phyloP scores from a whole-genome alignment of 2,329 filamentous ascomycete species.

The Arthroderma sp. region DNA sequence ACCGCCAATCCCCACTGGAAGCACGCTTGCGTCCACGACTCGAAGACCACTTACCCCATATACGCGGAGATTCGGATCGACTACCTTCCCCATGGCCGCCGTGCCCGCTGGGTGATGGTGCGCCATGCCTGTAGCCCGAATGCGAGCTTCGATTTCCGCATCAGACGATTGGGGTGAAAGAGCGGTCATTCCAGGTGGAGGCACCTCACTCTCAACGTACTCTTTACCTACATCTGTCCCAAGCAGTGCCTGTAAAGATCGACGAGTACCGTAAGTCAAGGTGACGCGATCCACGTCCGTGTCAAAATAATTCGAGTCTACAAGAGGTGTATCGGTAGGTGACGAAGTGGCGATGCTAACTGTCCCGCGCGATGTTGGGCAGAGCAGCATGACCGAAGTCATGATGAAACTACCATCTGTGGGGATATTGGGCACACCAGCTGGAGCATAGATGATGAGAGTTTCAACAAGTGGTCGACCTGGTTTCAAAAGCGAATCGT shows the following conservation, averaged over 20 bases:
- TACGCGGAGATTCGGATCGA: conserved; percentile 11
- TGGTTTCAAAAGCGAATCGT: conserved; percentile 2
- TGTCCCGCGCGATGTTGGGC: conserved; percentile 14
- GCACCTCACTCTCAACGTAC: conserved; percentile 12
- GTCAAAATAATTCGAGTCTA: conserved; percentile 21
- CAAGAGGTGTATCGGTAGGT: conserved; percentile 12
- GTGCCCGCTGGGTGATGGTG: conserved; percentile 14
- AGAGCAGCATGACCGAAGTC: conserved; percentile 12
- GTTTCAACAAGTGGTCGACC: conserved; percentile 10
- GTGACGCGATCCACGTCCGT: conserved; percentile 16
- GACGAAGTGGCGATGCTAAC: conserved; percentile 11
- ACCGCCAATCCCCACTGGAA: conserved; percentile 11
- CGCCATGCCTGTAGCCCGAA: conserved; percentile 6
- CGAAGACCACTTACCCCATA: conserved; percentile 13
- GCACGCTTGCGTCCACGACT: conserved; percentile 17
- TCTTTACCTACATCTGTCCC: conserved; percentile 9
- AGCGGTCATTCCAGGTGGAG: conserved; percentile 7
- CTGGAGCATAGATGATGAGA: conserved; percentile 16
- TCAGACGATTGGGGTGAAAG: conserved; percentile 10
- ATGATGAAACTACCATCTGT: conserved; percentile 16
- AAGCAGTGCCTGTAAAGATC: conserved; percentile 8
- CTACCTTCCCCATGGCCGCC: conserved; percentile 10
- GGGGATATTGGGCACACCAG: conserved; percentile 10
- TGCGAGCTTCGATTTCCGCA: conserved; percentile 14
- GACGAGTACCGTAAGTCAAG: conserved; percentile 11